A percentile compares a stretch with the other conserved stretches of the same genome.
Conservation (phyloP, 2,329 filamentous ascomycete species). For the Aspergillus udagawae region DNA sequence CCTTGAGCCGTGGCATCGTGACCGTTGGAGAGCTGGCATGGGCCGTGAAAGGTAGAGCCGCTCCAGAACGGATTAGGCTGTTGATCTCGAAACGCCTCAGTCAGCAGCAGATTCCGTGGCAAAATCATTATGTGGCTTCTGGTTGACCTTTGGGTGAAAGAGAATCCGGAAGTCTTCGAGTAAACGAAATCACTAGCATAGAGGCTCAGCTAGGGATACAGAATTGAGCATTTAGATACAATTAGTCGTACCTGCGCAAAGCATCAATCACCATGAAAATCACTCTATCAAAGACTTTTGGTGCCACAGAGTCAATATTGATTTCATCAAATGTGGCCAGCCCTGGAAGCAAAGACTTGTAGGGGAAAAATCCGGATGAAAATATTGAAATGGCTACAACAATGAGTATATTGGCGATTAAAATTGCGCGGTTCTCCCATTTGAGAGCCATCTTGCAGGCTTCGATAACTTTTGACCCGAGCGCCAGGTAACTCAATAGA, state of each 20-base stretch:
- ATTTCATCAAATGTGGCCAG: constrained; percentile 63
- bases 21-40: constrained; percentile 96
- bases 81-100: constrained; percentile 3
- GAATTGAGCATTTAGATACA: neutral
- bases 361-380: constrained; percentile 91
- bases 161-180: constrained; percentile 71
- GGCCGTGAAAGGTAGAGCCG: constrained; percentile 87
- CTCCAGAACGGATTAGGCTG: constrained; percentile 78
- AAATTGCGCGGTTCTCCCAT: constrained; percentile 42
- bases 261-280: constrained; percentile 99
- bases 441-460: constrained; percentile 18
- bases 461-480: neutral
- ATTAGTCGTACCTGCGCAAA: constrained; percentile 65
- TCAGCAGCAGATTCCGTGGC: neutral
- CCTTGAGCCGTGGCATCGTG: constrained; percentile 96
- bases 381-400: constrained; percentile 72
- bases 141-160: constrained; percentile 75
- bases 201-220: constrained; percentile 14
- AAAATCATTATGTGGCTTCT: constrained; percentile 4
- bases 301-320: constrained; percentile 51
- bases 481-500: neutral
- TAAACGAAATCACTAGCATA: constrained; percentile 83
- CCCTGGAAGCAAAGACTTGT: constrained; percentile 89
- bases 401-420: constrained; percentile 71
- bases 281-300: constrained; percentile 77